Evolutionary conservation across 352 stramenopile species (phyloP).

Genomic region (Pelagophyceae sp.): DNA sequence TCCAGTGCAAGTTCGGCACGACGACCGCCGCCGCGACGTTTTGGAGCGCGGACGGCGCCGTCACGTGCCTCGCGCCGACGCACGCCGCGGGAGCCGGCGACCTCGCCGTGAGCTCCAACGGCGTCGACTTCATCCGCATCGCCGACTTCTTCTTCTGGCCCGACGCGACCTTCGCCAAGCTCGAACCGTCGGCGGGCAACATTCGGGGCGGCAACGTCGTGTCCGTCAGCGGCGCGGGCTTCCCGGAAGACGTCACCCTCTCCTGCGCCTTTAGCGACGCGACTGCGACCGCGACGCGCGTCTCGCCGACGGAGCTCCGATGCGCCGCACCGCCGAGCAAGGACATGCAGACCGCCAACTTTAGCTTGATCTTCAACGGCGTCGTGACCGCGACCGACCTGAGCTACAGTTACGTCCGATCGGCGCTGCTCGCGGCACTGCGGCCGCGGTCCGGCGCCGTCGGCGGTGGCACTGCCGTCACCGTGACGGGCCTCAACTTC

Average conservation of each 20-base stretch:
- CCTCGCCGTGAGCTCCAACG: slow-evolving; percentile 25
- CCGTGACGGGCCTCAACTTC: slow-evolving; percentile 47
- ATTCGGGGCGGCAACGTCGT: slow-evolving; percentile 39
- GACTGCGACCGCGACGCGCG: slow-evolving; percentile 33
- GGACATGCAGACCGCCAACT: slow-evolving; percentile 23
- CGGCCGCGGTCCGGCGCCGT: slow-evolving; percentile 36
- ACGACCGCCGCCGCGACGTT: slow-evolving; percentile 24
- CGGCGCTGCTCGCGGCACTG: slow-evolving; percentile 29
- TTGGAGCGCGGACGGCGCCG: slow-evolving; percentile 25
- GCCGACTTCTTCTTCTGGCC: background rate
- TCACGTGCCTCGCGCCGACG: slow-evolving; percentile 30
- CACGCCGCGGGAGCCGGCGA: slow-evolving; percentile 22
- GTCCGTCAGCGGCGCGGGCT: slow-evolving; percentile 35
- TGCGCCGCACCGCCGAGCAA: slow-evolving; percentile 40
- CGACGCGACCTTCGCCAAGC: background rate
- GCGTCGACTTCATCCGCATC: background rate
- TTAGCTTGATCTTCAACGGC: slow-evolving; percentile 52
- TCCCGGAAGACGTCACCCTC: slow-evolving; percentile 39
- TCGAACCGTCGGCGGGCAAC: slow-evolving; percentile 35
- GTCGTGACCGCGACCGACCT: slow-evolving; percentile 40
- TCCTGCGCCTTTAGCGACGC: slow-evolving; percentile 45
- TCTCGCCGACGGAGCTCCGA: slow-evolving; percentile 37
- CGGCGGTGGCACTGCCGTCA: slow-evolving; percentile 37
- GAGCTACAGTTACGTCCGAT: slow-evolving; percentile 31
- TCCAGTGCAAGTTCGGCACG: slow-evolving; percentile 34